Base-by-base conservation (phyloP, 306 rosid species). In the Trifolium dubium region DNA sequence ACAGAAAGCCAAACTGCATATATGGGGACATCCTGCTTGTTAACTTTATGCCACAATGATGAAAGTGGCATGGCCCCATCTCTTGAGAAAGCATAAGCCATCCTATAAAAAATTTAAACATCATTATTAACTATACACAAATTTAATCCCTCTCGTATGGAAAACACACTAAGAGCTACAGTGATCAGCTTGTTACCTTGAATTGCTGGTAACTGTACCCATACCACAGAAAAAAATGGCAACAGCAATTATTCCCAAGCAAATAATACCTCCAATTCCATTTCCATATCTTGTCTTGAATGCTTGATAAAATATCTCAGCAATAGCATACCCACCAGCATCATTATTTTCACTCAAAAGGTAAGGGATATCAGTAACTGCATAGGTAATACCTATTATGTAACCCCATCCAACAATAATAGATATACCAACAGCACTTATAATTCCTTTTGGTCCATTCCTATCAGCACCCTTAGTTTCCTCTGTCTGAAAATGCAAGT, bases 21-120 rank as follows among this genome's bases (percentile, higher is more conserved):
- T 46, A 87, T 66, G 41, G 96, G 97, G 66, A 89, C 91, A 49
- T 91, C 96, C 2, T 89, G 86, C 71, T 77, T 84, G 81, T 89
- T 85, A 63, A 91, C 91, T 89, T 85, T 77, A 80, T 88, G 97
- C 97, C 98, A 89, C 30, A 86, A 67, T 0, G 91, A 82, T 41
- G 98, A 94, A 44, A 91, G 79, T 43, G 98, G 98, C 98, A 94
- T 89, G 68, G 97, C 97, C 55, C 97, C 97, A 73, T 93, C 98
- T 85, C 98, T 89, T 41, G 98, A 93, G 87, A 93, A 93, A 35
- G 98, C 98, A 76, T 91, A 93, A 68, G 87, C 98, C 98, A 93
- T 93, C 86, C 97, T 89, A 76, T 58, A 17, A 19, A 71, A 85
- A 46, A 76, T 49, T 56, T 23, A 70, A 73, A 47, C 68, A 76